Evolutionary conservation across 495 filamentous ascomycete genomes (phyloP), one percentile per base, ranked within the genome.

Genomic region (Penicillium ochrochloron): DNA sequence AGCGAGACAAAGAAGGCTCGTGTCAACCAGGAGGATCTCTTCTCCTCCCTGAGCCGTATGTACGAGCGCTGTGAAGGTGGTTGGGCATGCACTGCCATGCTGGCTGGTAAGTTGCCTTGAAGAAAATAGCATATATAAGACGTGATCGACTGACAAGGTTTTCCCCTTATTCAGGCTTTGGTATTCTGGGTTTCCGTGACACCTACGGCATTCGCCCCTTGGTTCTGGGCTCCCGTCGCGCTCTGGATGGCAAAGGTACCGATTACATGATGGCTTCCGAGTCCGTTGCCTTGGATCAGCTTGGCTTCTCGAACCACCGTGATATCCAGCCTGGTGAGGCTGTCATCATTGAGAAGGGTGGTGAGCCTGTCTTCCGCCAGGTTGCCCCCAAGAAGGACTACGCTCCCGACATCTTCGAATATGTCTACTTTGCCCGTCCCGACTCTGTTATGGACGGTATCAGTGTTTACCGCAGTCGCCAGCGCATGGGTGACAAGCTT

Each of bases 251-350:
- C 29, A 83, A 86, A 0, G 90, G 90, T 23, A 91, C 73, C 58
- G 95, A 98, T 78, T 99, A 97, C 79, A 96, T 98, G 91, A 88
- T 99, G 82, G 92, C 95, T 0, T 97, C 93, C n/a, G 95, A 99
- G 77, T 95, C 91, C 35, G 91, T 98, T 62, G 95, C 95, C 54
- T 80, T 99, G 46, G 85, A 89, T 59, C 93, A 97, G 70, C 86
- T 96, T 35, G 94, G 92, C 21, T 97, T 96, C 82, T 79, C 75
- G 25, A 83, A 93, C 72, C 91, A 97, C 67, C 76, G 82, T 41
- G 93, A 98, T 72, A 93, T 98, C 63, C 77, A 89, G 37, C 96
- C 96, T 5, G 95, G 95, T 41, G 87, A 97, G 78, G 96, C 96
- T 23, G 93, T 98, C 58, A 94, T 99, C 69, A 91, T 97, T 66